Base-by-base conservation (phyloP, 345 rosid genomes). In the Salix udensis region DNA sequence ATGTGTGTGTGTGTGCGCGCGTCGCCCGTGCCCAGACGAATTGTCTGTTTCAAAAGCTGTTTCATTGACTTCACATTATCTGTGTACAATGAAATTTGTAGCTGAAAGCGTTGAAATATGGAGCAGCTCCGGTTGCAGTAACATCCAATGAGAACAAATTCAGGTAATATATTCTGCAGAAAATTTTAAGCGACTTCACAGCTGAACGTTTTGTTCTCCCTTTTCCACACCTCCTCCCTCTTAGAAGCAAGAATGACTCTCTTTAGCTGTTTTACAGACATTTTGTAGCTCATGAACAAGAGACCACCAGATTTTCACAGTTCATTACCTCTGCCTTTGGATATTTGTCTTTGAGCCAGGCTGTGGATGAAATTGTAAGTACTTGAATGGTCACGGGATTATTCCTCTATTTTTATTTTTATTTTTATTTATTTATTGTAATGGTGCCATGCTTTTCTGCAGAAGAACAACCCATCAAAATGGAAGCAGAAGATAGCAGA, bases 31-130 rank as follows among this genome's bases (percentile, higher is more conserved):
- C 36, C 31, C 34, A 15, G 24, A n/a, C 8, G 31, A 44, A 44
- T 12, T 28, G 44, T 58, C 23, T 74, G 30, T 74, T 18, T 68
- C 70, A 11, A 60, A 31, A 74, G 39, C 39, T n/a, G 60, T 23
- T 40, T 40, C 67, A 26, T 37, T 42, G 26, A 7, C n/a, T 31
- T 30, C 48, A 6, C 39, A 30, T 44, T 15, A 28, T 39, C 8
- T 64, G 6, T 39, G 0, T 74, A 28, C 68, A 65, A 44, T 65
- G 42, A 30, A 71, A 79, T 78, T 74, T 83, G 87, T 76, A 91
- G 96, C 86, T 87, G 72, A 91, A 89, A 81, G 96, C 96, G 60
- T 83, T 89, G 81, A 88, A 79, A 81, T 91, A 89, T 50, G 96
- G 96, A 78, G 85, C 94, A 75, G 85, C 79, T 75, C 96, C 94